Percentiles rank a stretch among this genome's conserved stretches.
phyloP scores from a whole-genome alignment of 306 rosid genomes.

The Cicer judaicum region DNA sequence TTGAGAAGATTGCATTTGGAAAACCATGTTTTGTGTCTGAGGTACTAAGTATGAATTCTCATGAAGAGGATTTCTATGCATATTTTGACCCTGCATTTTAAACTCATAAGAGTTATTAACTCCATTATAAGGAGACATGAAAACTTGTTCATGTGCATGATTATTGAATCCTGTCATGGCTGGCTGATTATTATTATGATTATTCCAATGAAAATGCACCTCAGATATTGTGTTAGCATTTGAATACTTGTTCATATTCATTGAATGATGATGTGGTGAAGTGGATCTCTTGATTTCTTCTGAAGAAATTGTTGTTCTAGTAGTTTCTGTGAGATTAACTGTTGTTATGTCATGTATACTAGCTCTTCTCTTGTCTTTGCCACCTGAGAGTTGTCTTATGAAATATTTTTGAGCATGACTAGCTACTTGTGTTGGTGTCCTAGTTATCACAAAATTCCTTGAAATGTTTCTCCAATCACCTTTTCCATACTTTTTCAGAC shows the following conservation, averaged over 20 bases:
- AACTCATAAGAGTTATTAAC: constrained; percentile 56
- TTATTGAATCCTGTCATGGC: constrained; percentile 55
- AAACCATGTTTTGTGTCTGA: constrained; percentile 71
- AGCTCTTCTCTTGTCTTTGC: constrained; percentile 90
- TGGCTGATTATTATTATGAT: constrained; percentile 54
- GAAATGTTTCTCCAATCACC: constrained; percentile 99
- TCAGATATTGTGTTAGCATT: constrained; percentile 39
- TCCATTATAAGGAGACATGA: constrained; percentile 57
- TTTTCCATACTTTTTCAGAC: constrained; percentile 84
- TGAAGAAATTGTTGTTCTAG: constrained; percentile 56
- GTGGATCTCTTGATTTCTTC: constrained; percentile 53
- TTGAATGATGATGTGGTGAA: constrained; percentile 62
- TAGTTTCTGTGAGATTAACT: constrained; percentile 65
- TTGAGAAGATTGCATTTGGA: constrained; percentile 71
- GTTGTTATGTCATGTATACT: constrained; percentile 98
- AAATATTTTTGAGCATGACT: constrained; percentile 98
- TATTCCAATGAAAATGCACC: constrained; percentile 66
- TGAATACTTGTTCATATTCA: constrained; percentile 24
- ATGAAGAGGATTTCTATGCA: constrained; percentile 54
- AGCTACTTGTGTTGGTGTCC: constrained; percentile 95
- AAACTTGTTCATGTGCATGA: constrained; percentile 53
- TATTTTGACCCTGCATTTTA: constrained; percentile 61
- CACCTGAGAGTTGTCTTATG: constrained; percentile 83
- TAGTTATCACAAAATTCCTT: constrained; percentile 68
- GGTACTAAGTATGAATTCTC: constrained; percentile 62